Percentiles rank a stretch among this genome's conserved stretches.
Conservation (phyloP, 164 flowering plant genomes). For the Aristolochia fimbriata region DNA sequence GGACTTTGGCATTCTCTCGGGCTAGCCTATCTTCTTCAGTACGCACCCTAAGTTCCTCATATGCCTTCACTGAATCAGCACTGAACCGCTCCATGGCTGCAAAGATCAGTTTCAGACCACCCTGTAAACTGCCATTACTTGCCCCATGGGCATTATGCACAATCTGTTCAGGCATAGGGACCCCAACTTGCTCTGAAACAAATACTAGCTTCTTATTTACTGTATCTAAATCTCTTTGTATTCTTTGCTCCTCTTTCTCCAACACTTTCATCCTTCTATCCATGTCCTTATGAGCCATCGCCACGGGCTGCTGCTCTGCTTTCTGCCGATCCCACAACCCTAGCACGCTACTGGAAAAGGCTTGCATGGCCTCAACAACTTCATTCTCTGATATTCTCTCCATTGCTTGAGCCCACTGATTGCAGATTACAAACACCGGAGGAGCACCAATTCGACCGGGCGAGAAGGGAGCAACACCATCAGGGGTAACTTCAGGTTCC, state of each 20-base stretch:
- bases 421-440: slow-evolving; percentile 36
- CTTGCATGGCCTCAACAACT: slow-evolving; percentile 36
- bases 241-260: slow-evolving; percentile 73
- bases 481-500: slow-evolving; percentile 43
- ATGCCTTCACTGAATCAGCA: slow-evolving; percentile 45
- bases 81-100: slow-evolving; percentile 76
- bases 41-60: slow-evolving; percentile 59
- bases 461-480: slow-evolving; percentile 36
- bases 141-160: slow-evolving; percentile 46
- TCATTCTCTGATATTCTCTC: slow-evolving; percentile 35
- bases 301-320: slow-evolving; percentile 22
- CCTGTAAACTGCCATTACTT: slow-evolving; percentile 36
- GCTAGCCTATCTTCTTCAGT: slow-evolving; percentile 44
- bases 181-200: slow-evolving; percentile 29
- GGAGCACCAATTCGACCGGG: slow-evolving; percentile 49
- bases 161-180: slow-evolving; percentile 25
- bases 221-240: slow-evolving; percentile 66
- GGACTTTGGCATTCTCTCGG: slow-evolving; percentile 24
- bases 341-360: slow-evolving; percentile 19
- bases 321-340: slow-evolving; percentile 20
- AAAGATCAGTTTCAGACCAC: slow-evolving; percentile 52
- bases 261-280: slow-evolving; percentile 44
- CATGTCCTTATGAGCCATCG: slow-evolving; percentile 21
- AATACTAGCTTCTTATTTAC: slow-evolving; percentile 58
- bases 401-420: slow-evolving; percentile 41